Evolutionary conservation across 257 asterid genomes (phyloP).

Genomic region (Penstemon eatonii): DNA sequence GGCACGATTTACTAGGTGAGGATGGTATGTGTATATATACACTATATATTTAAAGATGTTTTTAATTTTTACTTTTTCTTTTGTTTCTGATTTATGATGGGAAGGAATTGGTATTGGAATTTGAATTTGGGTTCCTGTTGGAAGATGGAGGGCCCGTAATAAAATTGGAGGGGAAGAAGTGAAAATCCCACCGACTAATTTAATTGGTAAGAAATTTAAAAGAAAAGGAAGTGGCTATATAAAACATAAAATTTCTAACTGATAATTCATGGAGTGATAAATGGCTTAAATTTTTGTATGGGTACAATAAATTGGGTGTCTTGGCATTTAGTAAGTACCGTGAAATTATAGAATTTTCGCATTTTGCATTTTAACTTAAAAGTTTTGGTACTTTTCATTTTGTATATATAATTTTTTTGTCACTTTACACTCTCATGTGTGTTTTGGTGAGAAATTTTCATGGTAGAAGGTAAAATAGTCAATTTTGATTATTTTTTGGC

Average conservation of each 20-base stretch:
- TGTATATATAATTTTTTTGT: too few species aligned
- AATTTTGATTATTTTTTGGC: too few species aligned
- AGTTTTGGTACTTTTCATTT: too few species aligned
- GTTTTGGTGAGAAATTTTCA: too few species aligned
- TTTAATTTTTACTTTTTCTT: not conserved
- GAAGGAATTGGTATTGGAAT: constrained; percentile 36
- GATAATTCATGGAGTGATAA: too few species aligned
- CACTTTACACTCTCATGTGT: too few species aligned
- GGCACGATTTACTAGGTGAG: constrained; percentile 27
- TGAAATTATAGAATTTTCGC: too few species aligned
- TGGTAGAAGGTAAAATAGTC: too few species aligned
- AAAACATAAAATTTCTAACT: not conserved
- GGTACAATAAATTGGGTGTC: too few species aligned
- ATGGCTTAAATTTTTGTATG: too few species aligned
- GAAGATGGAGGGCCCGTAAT: constrained; percentile 27
- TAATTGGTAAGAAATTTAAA: not conserved
- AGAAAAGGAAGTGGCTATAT: not conserved
- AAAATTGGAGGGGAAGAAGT: not conserved
- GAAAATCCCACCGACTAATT: constrained; percentile 27
- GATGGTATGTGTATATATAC: constrained; percentile 16
- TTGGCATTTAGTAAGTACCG: too few species aligned
- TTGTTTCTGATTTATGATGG: constrained; percentile 26
- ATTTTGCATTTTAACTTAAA: too few species aligned
- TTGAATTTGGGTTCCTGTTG: constrained; percentile 31
- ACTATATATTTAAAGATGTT: not conserved